Evolutionary conservation across 164 flowering plant genomes (phyloP).

Genomic region (Cinnamomum chago): DNA sequence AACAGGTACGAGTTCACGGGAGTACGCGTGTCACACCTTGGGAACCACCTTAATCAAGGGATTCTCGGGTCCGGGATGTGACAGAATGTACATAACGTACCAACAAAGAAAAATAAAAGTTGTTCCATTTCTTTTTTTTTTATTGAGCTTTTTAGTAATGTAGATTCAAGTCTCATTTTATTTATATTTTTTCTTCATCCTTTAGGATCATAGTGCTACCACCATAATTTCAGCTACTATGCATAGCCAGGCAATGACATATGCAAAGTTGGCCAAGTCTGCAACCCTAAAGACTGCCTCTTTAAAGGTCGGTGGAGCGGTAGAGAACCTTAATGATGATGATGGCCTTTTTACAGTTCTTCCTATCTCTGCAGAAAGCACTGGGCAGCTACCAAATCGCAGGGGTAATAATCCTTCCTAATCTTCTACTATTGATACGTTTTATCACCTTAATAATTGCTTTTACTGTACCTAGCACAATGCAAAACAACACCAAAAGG

Average conservation of each 20-base stretch:
- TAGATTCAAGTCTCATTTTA: neutral
- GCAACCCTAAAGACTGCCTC: constrained; percentile 24
- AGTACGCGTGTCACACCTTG: too few relatives aligned
- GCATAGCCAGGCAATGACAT: constrained; percentile 66
- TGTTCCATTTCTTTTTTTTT: too few relatives aligned
- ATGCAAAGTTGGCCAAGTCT: constrained; percentile 63
- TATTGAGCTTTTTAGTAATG: neutral
- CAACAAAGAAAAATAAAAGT: neutral
- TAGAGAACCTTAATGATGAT: constrained; percentile 31
- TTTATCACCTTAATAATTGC: neutral
- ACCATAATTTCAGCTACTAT: constrained; percentile 32
- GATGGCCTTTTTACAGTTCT: constrained; percentile 49
- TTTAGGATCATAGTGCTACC: constrained; percentile 35
- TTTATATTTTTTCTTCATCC: constrained; percentile 1
- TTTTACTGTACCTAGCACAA: too few relatives aligned
- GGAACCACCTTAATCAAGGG: too few relatives aligned
- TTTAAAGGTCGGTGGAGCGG: constrained; percentile 16
- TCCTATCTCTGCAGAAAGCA: constrained; percentile 84
- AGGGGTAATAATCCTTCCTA: constrained; percentile 35
- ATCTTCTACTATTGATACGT: neutral
- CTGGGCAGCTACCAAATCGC: constrained; percentile 58
- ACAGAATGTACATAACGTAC: too few relatives aligned
- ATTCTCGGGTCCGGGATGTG: too few relatives aligned
- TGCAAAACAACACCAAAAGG: too few relatives aligned
- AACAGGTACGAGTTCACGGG: too few relatives aligned